Evolutionary conservation across 225 moss, liverwort and hornwort species (phyloP), one percentile per base, ranked within the genome.

Genomic region (Antitrichia curtipendula): DNA sequence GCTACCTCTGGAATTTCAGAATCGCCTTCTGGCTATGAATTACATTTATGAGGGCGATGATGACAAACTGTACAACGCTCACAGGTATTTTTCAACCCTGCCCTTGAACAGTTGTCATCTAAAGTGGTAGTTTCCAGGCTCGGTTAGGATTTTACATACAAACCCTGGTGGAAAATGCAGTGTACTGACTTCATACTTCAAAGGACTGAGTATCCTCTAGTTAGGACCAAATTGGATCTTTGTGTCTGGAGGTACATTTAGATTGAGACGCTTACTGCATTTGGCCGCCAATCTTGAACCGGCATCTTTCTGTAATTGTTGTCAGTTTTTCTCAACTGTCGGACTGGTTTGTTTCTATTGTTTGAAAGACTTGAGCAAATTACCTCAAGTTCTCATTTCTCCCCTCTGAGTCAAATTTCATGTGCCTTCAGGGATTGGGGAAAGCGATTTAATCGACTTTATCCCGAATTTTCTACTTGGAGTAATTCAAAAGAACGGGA

Each of bases 1-100:
- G 50, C 58, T 47, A 58, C 32, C 60, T 85, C 60, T 78, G 87
- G 54, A 65, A 91, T 64, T 92, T 89, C 96, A 99, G 97, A 99
- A 99, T 91, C 96, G 99, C 5, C 91, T 99, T 80, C 93, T 99
- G 87, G 99, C 99, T 74, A 96, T 99, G 97, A 99, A 99, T 85
- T 99, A 99, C 90, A 96, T 99, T 61, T 90, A 96, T 58, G 97
- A 99, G 84, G 97, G 97, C 68, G 97, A 97, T 72, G 99, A 99
- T 88, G 99, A 99, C 88, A 93, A 96, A 89, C 86, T 99, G 65
- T 99, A 93, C 88, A 93, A 88, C 82, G 97, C 97, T 77, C 99
- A 99, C 89, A 97, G 98, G 98, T 98, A 95, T 73, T 53, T 63
- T 83, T 69, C 62, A 86, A 22, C 50, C 69, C 68, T 66, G 79